Evolutionary conservation across 345 rosid genomes (phyloP).

Genomic region (Excoecaria cochinchinensis): DNA sequence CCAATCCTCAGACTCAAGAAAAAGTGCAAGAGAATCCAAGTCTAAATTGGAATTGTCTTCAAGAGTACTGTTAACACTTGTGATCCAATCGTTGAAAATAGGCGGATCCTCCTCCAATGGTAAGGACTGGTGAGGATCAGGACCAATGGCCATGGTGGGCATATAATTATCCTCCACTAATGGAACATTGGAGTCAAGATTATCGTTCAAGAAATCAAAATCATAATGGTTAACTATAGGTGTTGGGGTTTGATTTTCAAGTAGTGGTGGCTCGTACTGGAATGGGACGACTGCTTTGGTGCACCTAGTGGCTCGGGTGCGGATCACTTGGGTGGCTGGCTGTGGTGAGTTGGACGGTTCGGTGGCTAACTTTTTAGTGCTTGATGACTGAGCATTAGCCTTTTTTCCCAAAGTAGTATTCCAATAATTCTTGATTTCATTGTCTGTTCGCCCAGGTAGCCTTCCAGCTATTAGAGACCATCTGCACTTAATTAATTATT

Average conservation of each 20-base stretch:
- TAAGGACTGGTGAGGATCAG: neutral
- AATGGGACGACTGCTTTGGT: slow-evolving; percentile 24
- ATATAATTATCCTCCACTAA: neutral
- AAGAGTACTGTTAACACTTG: neutral
- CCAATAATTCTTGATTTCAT: slow-evolving; percentile 69
- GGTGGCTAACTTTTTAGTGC: neutral
- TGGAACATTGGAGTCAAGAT: neutral
- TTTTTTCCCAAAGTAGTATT: slow-evolving; percentile 52
- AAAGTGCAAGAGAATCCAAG: slow-evolving; percentile 35
- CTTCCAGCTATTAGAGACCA: slow-evolving; percentile 70
- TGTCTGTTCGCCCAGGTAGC: slow-evolving; percentile 69
- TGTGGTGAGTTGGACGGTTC: neutral
- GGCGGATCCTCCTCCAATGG: neutral
- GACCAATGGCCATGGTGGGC: too few species aligned
- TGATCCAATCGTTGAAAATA: slow-evolving; percentile 22
- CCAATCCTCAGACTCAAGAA: slow-evolving; percentile 43
- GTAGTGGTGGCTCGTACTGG: neutral
- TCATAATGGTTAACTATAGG: neutral
- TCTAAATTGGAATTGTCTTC: slow-evolving; percentile 28
- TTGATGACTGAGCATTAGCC: slow-evolving; percentile 20
- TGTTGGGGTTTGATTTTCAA: neutral
- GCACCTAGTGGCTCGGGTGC: slow-evolving; percentile 38
- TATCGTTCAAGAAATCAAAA: slow-evolving; percentile 17
- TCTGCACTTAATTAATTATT: slow-evolving; percentile 20
- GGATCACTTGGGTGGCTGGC: slow-evolving; percentile 22